Percentiles rank a stretch among this genome's conserved stretches.
These are phyloP conservation scores for Saururus chinensis DNA, from an alignment of 164 flowering plant genomes.

Conservation along the genomic window DNA sequence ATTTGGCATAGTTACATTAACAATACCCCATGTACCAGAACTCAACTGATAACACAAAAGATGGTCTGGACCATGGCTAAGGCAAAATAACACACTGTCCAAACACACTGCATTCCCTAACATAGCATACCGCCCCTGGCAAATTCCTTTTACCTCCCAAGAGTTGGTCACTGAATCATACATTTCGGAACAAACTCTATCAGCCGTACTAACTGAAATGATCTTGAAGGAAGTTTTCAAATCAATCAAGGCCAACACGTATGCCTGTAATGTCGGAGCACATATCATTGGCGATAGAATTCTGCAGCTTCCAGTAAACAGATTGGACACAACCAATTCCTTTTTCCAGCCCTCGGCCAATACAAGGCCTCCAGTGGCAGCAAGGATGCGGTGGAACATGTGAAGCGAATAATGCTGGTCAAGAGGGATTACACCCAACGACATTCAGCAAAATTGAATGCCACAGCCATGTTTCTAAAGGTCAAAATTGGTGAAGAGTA, in stretches of 20 bases:
- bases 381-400: conserved; percentile 10
- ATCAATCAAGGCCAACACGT: conserved; percentile 6
- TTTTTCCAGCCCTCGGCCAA: conserved; percentile 12
- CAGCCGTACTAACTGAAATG: conserved; percentile 10
- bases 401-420: too few species aligned
- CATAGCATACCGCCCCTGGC: conserved; percentile 11
- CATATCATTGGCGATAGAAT: conserved; percentile 11
- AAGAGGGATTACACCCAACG: too few species aligned
- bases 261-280: conserved; percentile 1
- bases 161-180: conserved; percentile 7
- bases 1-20: conserved; percentile 4
- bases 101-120: conserved; percentile 10
- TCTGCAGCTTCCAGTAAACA: conserved; percentile 6
- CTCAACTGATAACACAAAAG: conserved; percentile 9
- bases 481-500: conserved; percentile 10
- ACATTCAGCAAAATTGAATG: conserved; percentile 9
- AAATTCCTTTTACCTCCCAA: conserved; percentile 9
- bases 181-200: conserved; percentile 9
- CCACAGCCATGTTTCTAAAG: conserved; percentile 5
- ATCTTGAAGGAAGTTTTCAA: conserved; percentile 1
- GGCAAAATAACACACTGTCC: conserved; percentile 12
- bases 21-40: conserved; percentile 5
- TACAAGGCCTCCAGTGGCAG: conserved; percentile 11
- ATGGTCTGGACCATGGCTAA: conserved; percentile 12
- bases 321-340: conserved; percentile 4